These are phyloP conservation scores for Venturiaceae sp. DNA, from an alignment of 2,329 filamentous ascomycete genomes.

Conservation along the genomic window DNA sequence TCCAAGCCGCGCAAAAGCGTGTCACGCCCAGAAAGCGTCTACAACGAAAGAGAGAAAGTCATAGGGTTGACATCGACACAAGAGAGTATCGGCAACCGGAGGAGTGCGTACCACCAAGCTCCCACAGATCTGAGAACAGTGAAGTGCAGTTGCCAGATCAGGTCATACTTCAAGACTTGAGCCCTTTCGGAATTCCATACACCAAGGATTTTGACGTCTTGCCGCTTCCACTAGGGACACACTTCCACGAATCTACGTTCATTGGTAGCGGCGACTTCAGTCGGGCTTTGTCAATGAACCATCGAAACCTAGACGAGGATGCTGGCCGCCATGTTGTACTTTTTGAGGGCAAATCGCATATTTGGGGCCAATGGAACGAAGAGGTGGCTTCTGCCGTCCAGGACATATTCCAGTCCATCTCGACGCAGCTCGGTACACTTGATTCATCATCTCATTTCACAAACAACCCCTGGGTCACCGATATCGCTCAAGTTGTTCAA, in stretches of 20 bases:
- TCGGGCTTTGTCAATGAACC: conserved; percentile 26
- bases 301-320: conserved; percentile 34
- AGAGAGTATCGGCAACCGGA: conserved; percentile 35
- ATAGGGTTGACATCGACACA: conserved; percentile 33
- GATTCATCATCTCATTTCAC: not conserved
- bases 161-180: conserved; percentile 31
- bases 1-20: not conserved
- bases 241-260: conserved; percentile 47
- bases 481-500: not conserved
- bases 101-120: conserved; percentile 12
- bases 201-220: conserved; percentile 42
- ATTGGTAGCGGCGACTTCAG: conserved; percentile 47
- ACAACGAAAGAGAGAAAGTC: not conserved
- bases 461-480: not conserved
- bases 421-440: not conserved
- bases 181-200: conserved; percentile 39
- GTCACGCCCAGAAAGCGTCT: not conserved
- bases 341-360: conserved; percentile 22
- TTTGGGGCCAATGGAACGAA: conserved; percentile 48
- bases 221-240: conserved; percentile 41
- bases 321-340: conserved; percentile 19
- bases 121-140: not conserved
- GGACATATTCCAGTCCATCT: conserved; percentile 18
- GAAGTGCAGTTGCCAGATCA: conserved; percentile 10
- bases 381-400: conserved; percentile 38